Evolutionary conservation across 106 monocot species (phyloP).

Genomic region (Iris macrosiphon): DNA sequence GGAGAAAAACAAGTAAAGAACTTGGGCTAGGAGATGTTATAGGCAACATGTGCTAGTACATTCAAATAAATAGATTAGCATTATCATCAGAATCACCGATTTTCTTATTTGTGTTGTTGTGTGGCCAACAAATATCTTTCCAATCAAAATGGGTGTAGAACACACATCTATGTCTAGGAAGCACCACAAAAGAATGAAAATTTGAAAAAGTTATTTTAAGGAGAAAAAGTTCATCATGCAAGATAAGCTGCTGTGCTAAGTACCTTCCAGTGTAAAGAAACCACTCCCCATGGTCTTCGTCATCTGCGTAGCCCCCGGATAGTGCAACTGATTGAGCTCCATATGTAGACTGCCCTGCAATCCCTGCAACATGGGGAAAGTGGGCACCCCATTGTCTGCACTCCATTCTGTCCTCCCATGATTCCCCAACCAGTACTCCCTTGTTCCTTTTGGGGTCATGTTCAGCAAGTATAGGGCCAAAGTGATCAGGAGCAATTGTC

Average conservation of each 20-base stretch:
- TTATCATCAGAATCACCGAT: no score
- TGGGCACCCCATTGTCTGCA: constrained; percentile 97
- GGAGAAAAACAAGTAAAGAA: no score
- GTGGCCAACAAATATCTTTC: no score
- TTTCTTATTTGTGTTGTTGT: no score
- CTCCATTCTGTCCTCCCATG: constrained; percentile 87
- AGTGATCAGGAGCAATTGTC: constrained; percentile 81
- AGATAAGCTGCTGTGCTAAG: not conserved
- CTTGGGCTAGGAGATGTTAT: no score
- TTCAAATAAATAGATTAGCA: no score
- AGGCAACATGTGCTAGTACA: no score
- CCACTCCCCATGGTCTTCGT: constrained; percentile 99
- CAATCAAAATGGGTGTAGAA: no score
- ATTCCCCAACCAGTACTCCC: constrained; percentile 79
- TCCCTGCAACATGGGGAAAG: constrained; percentile 97
- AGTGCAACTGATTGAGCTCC: constrained; percentile 98
- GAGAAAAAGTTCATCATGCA: no score
- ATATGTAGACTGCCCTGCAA: constrained; percentile 83
- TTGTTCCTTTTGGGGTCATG: constrained; percentile 77
- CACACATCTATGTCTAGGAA: no score
- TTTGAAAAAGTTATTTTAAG: no score
- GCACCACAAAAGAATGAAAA: no score
- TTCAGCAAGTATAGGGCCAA: constrained; percentile 86
- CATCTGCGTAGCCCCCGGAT: constrained; percentile 91
- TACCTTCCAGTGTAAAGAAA: constrained; percentile 98